phyloP scores from a whole-genome alignment of 1,284 basidiomycete genomes.

The Testicularia cyperi region DNA sequence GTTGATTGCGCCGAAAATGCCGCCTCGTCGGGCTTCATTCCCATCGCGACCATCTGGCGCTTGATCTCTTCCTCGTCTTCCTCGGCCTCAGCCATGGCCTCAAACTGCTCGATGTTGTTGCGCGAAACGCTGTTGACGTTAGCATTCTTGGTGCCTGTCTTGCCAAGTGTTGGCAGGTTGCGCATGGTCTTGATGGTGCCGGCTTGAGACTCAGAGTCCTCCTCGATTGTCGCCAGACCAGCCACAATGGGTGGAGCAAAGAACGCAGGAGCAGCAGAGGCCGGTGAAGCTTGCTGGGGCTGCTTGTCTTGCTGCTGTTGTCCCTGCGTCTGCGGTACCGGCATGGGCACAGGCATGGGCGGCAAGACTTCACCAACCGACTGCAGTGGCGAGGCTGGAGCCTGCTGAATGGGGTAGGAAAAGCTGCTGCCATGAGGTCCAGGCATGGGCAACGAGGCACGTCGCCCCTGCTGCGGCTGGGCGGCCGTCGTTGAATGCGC shows the following conservation, averaged over 20 bases:
- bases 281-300: too few species aligned
- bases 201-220: constrained; percentile 48
- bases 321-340: too few species aligned
- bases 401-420: too few species aligned
- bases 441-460: neutral
- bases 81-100: constrained; percentile 40
- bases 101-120: constrained; percentile 44
- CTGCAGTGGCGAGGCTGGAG: too few species aligned
- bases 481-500: too few species aligned
- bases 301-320: too few species aligned
- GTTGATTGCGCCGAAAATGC: constrained; percentile 17
- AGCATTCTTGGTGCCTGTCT: constrained; percentile 17
- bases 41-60: constrained; percentile 38
- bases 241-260: constrained; percentile 10
- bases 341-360: too few species aligned
- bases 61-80: constrained; percentile 47
- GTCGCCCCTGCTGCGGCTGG: neutral
- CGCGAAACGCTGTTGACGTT: constrained; percentile 37
- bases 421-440: neutral
- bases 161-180: constrained; percentile 30
- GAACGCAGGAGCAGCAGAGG: too few species aligned
- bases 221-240: constrained; percentile 46
- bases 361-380: too few species aligned
- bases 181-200: constrained; percentile 41
- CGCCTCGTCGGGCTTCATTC: constrained; percentile 41